phyloP scores from a whole-genome alignment of 768 basidiomycete genomes.

The Phlegmacium glaucopus region DNA sequence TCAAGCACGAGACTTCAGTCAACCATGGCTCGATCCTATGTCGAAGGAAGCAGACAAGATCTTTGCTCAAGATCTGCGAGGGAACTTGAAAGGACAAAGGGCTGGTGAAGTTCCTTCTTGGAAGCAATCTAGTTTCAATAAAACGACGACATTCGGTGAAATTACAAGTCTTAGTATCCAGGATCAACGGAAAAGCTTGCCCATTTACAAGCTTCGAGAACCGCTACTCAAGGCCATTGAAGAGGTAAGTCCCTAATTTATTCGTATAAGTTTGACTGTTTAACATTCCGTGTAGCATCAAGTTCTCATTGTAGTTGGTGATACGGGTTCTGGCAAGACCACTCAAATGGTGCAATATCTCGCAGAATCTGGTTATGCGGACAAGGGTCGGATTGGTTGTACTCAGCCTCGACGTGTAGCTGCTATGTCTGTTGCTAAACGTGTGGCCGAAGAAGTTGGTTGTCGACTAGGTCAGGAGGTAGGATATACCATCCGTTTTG shows the following conservation, averaged over 20 bases:
- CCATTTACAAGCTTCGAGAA: slow-evolving; percentile 93
- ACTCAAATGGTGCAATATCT: slow-evolving; percentile 99
- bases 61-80: slow-evolving; percentile 91
- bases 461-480: slow-evolving; percentile 97
- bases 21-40: slow-evolving; percentile 99
- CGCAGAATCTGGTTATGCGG: slow-evolving; percentile 91
- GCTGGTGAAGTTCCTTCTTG: slow-evolving; percentile 82
- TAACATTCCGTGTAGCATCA: slow-evolving; percentile 62
- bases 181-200: slow-evolving; percentile 87
- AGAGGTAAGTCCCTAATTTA: slow-evolving; percentile 54
- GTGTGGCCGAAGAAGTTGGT: slow-evolving; percentile 97
- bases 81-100: slow-evolving; percentile 78
- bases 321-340: slow-evolving; percentile 98
- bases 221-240: slow-evolving; percentile 85
- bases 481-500: slow-evolving; percentile 98
- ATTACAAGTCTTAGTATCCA: slow-evolving; percentile 88
- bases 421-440: slow-evolving; percentile 98
- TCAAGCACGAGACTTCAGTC: slow-evolving; percentile 89
- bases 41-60: slow-evolving; percentile 79
- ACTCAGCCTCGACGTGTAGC: slow-evolving; percentile 99
- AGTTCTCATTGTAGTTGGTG: slow-evolving; percentile 96
- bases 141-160: slow-evolving; percentile 93
- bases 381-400: slow-evolving; percentile 89
- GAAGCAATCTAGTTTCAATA: slow-evolving; percentile 92
- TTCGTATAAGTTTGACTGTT: background rate